These are phyloP conservation scores for Filobasidium floriforme DNA, from an alignment of 768 basidiomycete species.

Conservation along the genomic window DNA sequence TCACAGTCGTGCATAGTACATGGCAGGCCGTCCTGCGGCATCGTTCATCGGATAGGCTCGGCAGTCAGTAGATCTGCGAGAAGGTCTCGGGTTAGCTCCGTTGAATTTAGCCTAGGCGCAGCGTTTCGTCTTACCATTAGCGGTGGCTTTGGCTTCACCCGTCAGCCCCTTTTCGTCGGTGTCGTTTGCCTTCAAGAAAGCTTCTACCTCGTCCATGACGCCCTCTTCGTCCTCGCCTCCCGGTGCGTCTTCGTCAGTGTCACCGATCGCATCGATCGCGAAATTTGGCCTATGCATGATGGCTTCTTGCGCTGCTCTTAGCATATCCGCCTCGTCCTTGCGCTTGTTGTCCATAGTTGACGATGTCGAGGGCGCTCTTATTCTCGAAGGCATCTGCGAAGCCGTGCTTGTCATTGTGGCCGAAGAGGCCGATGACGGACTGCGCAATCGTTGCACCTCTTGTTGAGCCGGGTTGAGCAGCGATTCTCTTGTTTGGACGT, in stretches of 20 bases:
- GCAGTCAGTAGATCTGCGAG: slow-evolving; percentile 31
- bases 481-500: slow-evolving; percentile 59
- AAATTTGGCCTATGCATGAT: slow-evolving; percentile 89
- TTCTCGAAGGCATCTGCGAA: slow-evolving; percentile 4
- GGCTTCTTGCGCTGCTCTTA: slow-evolving; percentile 69
- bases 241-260: slow-evolving; percentile 59
- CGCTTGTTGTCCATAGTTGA: slow-evolving; percentile 48
- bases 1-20: too few relatives aligned
- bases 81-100: neutral
- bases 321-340: slow-evolving; percentile 51
- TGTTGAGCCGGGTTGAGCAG: slow-evolving; percentile 56
- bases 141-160: slow-evolving; percentile 44
- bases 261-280: slow-evolving; percentile 90
- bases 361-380: slow-evolving; percentile 33
- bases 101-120: neutral
- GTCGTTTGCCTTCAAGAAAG: slow-evolving; percentile 85
- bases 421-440: slow-evolving; percentile 45
- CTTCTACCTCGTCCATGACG: slow-evolving; percentile 91
- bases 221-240: slow-evolving; percentile 59
- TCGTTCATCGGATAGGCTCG: slow-evolving; percentile 27
- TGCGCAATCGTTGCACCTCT: slow-evolving; percentile 28
- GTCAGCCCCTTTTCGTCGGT: slow-evolving; percentile 44
- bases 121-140: slow-evolving; percentile 33
- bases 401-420: slow-evolving; percentile 31
- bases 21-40: too few relatives aligned